phyloP scores from a whole-genome alignment of 1,139 yeast genomes.

The Blastobotrys buckinghamii region DNA sequence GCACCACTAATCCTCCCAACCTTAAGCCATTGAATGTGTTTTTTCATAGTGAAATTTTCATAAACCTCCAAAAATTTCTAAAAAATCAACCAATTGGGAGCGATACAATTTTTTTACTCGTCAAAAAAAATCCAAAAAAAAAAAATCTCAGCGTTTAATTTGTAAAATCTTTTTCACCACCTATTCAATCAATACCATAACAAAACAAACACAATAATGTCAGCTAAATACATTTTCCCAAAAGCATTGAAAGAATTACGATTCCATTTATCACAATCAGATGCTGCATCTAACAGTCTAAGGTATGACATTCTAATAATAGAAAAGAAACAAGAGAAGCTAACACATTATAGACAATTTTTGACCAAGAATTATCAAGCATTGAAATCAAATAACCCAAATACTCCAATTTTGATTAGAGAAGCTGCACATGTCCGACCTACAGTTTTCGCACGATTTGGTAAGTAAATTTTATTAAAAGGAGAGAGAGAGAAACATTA shows the following conservation, averaged over 20 bases:
- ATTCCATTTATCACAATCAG: constrained; percentile 73
- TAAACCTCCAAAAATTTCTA: too few species aligned
- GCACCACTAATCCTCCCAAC: too few species aligned
- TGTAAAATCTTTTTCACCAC: not conserved
- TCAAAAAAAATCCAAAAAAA: not conserved
- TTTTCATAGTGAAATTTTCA: too few species aligned
- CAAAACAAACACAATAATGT: constrained; percentile 34
- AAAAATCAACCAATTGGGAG: not conserved
- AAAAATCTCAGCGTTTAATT: not conserved
- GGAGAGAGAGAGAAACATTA: not conserved
- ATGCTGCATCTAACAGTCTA: constrained; percentile 60
- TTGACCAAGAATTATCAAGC: constrained; percentile 54
- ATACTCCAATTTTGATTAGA: constrained; percentile 66
- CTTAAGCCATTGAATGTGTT: too few species aligned
- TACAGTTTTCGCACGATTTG: constrained; percentile 63
- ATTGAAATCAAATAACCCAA: constrained; percentile 51
- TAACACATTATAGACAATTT: constrained; percentile 48
- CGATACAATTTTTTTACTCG: not conserved
- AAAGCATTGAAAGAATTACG: constrained; percentile 67
- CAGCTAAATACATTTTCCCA: constrained; percentile 55
- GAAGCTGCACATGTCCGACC: constrained; percentile 72
- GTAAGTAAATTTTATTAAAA: constrained; percentile 23
- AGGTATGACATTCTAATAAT: constrained; percentile 33
- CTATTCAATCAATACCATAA: not conserved
- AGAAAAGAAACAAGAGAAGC: not conserved